Evolutionary conservation across 169 alveolate genomes (phyloP).

Genomic region (Plasmodium sp.): DNA sequence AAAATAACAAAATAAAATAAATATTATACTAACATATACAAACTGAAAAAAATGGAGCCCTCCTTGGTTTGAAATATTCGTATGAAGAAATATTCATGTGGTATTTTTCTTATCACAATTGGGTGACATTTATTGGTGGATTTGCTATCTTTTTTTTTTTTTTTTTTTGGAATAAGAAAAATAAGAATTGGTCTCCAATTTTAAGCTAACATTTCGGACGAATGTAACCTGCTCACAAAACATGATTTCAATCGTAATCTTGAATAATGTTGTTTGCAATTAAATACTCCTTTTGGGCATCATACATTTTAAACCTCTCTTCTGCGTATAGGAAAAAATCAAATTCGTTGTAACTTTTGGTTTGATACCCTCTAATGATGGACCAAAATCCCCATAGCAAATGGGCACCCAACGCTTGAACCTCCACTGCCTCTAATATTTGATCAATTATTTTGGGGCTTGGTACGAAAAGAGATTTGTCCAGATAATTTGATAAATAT

Average conservation of each 20-base stretch:
- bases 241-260: conserved; percentile 12
- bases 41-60: not conserved
- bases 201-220: not conserved
- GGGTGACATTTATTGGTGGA: not conserved
- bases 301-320: conserved; percentile 66
- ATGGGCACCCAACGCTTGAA: conserved; percentile 81
- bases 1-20: not conserved
- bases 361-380: conserved; percentile 63
- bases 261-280: conserved; percentile 43
- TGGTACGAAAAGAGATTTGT: conserved; percentile 42
- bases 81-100: not conserved
- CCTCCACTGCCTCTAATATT: conserved; percentile 78
- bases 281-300: conserved; percentile 35
- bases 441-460: conserved; percentile 74
- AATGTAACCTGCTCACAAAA: not conserved
- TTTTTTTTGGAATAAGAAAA: not conserved
- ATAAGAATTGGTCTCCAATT: not conserved
- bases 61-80: not conserved
- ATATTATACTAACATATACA: conserved; percentile 6
- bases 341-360: conserved; percentile 73
- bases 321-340: conserved; percentile 77
- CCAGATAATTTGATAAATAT: conserved; percentile 79
- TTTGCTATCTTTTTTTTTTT: not conserved
- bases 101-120: not conserved
- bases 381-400: conserved; percentile 87